Base-by-base conservation (phyloP, 345 rosid genomes). In the Stellera chamaejasme region DNA sequence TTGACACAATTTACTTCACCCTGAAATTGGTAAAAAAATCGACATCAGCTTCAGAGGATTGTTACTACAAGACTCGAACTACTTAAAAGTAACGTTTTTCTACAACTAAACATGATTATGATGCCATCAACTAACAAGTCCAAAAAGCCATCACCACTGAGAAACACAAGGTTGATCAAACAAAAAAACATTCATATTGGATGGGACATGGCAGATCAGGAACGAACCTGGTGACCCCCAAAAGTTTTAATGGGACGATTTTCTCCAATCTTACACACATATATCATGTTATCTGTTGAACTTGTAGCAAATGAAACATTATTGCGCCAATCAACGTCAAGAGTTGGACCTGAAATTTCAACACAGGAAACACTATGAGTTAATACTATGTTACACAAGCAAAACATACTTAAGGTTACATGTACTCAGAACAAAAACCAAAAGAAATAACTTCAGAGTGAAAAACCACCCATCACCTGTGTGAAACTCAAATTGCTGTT, bases 301-400 rank as follows among this genome's bases (percentile, higher is more conserved):
- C 99, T 94, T 47, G 99, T 90, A 59, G 97, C 99, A 66, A 94
- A 94, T 43, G 99, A 94, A 56, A 76, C 73, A 77, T 94, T 87
- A 73, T 82, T 90, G 56, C 97, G 92, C 99, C 97, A 94, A 69
- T 94, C 99, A 66, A 94, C 97, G 73, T 94, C 99, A 77, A 94
- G 97, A 27, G 90, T 87, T 48, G 97, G 97, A 56, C 99, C 99
- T 94, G 54, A 59, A 56, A 56, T 36, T 42, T 5, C 2, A 28
- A 61, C 55, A 54, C 6, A 28, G 27, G 2, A 44, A 52, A 62
- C 32, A 9, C 10, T 12, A 32, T 26, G 27, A 23, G 10, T 15
- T 45, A 54, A 28, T 32, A 4, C 12, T 45, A 13, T 11, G 26
- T 28, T 10, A 46, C 19, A 32, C 41, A 54, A 54, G 16, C 11